Evolutionary conservation across 768 basidiomycete species (phyloP), one percentile per base, ranked within the genome.

Genomic region (Sistotremastrum suecicum): DNA sequence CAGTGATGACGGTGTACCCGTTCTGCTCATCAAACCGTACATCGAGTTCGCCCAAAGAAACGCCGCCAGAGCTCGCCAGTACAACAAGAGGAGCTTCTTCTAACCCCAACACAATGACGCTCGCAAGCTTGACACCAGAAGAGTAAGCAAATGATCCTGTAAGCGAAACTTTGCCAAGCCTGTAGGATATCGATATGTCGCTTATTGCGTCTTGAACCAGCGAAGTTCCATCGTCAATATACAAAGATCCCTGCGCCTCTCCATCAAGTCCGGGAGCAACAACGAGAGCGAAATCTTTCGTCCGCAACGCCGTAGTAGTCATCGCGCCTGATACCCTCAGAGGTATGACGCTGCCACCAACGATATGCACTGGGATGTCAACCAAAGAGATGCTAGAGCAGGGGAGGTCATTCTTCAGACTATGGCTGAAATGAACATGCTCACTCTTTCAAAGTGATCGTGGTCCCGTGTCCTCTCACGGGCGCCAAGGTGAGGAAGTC

Each of bases 141-240:
- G 53, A 47, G 44, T 55, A 60, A 12, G 48, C 61, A 36, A 63
- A 66, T 29, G 46, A 45, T 9, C 66, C 65, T 5, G 37, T 43
- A 32, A 63, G 57, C 5, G 44, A 51, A 39, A 70, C 52, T 51
- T 46, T 54, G 42, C 51, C 50, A 33, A 52, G 46, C 40, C 39
- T 44, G 51, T 49, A 68, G 31, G 37, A 43, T 45, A 69, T 56
- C 34, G 47, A 29, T 11, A 64, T 60, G 20, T 47, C 36, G 34
- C 67, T 66, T 46, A 53, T 53, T 32, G 50, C 43, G 37, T 44
- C 43, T 29, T 54, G 66, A 28, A 50, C 50, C 44, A 66, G 52
- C 5, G 74, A 76, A 39, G 72, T 73, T 8, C 81, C 80, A 49
- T 83, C 80, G 54, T 83, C 81, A 34, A 78, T 51, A 56, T 83